A percentile compares a stretch with the other conserved stretches of the same genome.
Evolutionary conservation across 192 early-diverging fungal genomes (phyloP).

Genomic region (Coemansia sp.): DNA sequence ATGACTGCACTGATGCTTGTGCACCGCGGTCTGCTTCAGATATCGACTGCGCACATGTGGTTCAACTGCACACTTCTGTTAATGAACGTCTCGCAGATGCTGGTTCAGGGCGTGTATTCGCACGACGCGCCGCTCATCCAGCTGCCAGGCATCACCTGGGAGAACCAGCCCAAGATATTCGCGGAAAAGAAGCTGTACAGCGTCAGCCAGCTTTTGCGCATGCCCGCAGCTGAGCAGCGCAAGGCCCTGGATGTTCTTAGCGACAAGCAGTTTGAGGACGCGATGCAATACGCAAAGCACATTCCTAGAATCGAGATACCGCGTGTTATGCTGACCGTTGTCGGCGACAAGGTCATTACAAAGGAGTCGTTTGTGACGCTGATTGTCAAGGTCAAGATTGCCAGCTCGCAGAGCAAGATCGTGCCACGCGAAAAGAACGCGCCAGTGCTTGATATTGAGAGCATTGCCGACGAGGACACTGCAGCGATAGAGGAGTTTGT

Average conservation of each 20-base stretch:
- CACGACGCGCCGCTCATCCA: slow-evolving; percentile 81
- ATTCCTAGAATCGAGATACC: slow-evolving; percentile 77
- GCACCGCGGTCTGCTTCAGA: slow-evolving; percentile 81
- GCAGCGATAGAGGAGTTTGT: slow-evolving; percentile 6
- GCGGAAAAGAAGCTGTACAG: slow-evolving; percentile 53
- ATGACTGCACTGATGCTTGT: slow-evolving; percentile 73
- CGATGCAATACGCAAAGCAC: slow-evolving; percentile 70
- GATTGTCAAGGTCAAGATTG: slow-evolving; percentile 49
- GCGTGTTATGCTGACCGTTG: slow-evolving; percentile 81
- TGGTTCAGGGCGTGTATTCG: slow-evolving; percentile 84
- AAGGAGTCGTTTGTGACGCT: slow-evolving; percentile 79
- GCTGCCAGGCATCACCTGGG: slow-evolving; percentile 74
- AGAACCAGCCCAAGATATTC: slow-evolving; percentile 67
- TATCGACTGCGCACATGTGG: slow-evolving; percentile 86
- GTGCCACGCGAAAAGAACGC: slow-evolving; percentile 26
- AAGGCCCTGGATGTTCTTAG: slow-evolving; percentile 58
- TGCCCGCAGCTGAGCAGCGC: slow-evolving; percentile 65
- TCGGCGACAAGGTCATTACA: slow-evolving; percentile 76
- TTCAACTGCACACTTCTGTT: slow-evolving; percentile 63
- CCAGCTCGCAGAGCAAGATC: slow-evolving; percentile 25
- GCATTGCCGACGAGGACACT: slow-evolving; percentile 23
- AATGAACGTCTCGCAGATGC: slow-evolving; percentile 85
- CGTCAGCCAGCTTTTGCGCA: slow-evolving; percentile 66
- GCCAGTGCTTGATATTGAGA: slow-evolving; percentile 45
- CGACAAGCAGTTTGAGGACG: slow-evolving; percentile 66